Conservation (phyloP, 2,329 filamentous ascomycete species). For the Pseudogymnoascus sp. region DNA sequence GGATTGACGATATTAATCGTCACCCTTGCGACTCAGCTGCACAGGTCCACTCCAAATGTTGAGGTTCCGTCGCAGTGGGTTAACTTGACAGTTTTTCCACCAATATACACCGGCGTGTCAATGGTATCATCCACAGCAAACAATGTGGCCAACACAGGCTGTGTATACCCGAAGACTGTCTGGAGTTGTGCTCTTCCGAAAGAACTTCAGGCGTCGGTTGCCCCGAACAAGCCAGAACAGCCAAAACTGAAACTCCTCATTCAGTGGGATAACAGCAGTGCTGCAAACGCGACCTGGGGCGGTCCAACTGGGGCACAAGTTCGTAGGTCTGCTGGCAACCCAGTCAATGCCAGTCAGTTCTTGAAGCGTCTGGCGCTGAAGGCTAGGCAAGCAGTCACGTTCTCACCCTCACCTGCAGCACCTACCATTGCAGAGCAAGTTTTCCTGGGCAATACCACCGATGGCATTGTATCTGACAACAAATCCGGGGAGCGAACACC, state of each 20-base stretch:
- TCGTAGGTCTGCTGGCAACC: conserved; percentile 23
- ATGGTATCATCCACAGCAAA: conserved; percentile 71
- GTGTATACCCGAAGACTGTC: conserved; percentile 63
- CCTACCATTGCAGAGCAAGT: conserved; percentile 55
- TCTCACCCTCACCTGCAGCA: conserved; percentile 39
- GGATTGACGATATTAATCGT: conserved; percentile 51
- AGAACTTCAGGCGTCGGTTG: conserved; percentile 60
- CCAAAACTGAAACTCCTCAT: conserved; percentile 80
- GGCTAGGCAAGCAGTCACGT: conserved; percentile 32
- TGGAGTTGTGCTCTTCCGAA: conserved; percentile 87
- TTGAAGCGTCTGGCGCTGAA: conserved; percentile 25
- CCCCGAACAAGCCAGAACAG: conserved; percentile 58
- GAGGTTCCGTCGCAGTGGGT: conserved; percentile 56
- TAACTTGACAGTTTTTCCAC: conserved; percentile 79
- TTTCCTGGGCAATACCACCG: conserved; percentile 82
- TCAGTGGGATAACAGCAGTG: conserved; percentile 57
- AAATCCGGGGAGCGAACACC: conserved; percentile 84
- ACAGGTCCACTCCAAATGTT: conserved; percentile 33
- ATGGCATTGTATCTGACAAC: conserved; percentile 55
- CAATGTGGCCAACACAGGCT: conserved; percentile 56
- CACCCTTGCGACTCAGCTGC: conserved; percentile 52
- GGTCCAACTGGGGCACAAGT: conserved; percentile 24
- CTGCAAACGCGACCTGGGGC: conserved; percentile 37
- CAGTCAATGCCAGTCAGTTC: conserved; percentile 29
- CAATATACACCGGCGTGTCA: conserved; percentile 76